A percentile compares a stretch with the other conserved stretches of the same genome.
These are phyloP conservation scores for Terfezia claveryi DNA, from an alignment of 495 filamentous ascomycete species.

Conservation along the genomic window DNA sequence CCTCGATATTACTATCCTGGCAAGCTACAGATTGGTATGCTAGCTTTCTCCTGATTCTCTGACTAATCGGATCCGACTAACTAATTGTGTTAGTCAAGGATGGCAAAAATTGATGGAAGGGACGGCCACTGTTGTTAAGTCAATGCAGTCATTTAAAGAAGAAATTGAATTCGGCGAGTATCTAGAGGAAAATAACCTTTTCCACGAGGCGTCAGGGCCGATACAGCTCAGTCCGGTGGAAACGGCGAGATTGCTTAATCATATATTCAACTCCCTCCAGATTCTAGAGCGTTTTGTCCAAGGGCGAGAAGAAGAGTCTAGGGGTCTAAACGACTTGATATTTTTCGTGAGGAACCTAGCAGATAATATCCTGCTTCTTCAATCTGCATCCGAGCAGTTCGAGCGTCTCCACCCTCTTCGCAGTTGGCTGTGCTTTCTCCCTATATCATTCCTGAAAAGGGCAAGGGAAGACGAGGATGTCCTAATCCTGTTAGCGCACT, in stretches of 20 bases:
- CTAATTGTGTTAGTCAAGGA: conserved; percentile 41
- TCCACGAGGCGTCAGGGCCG: conserved; percentile 35
- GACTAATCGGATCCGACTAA: conserved; percentile 3
- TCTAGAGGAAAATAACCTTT: conserved; percentile 52
- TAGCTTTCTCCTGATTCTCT: conserved; percentile 6
- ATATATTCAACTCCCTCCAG: conserved; percentile 45
- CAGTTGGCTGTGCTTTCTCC: conserved; percentile 89
- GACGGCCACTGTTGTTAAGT: conserved; percentile 67
- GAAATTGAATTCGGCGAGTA: conserved; percentile 69
- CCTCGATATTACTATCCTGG: conserved; percentile 85
- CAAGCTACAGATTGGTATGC: conserved; percentile 90
- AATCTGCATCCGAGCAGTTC: conserved; percentile 61
- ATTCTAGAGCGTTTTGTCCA: conserved; percentile 47
- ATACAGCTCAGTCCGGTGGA: conserved; percentile 26
- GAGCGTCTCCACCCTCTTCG: conserved; percentile 66
- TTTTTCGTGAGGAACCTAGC: conserved; percentile 62
- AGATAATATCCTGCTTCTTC: conserved; percentile 41
- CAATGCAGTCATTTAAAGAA: conserved; percentile 83
- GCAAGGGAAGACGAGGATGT: conserved; percentile 37
- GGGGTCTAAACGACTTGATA: conserved; percentile 54
- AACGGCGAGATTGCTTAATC: conserved; percentile 45
- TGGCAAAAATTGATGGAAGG: conserved; percentile 88
- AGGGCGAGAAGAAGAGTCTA: conserved; percentile 46
- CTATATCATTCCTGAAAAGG: conserved; percentile 41
- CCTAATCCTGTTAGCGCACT: conserved; percentile 68